Conservation (phyloP, 768 basidiomycete species). For the Arthromyces matolae region DNA sequence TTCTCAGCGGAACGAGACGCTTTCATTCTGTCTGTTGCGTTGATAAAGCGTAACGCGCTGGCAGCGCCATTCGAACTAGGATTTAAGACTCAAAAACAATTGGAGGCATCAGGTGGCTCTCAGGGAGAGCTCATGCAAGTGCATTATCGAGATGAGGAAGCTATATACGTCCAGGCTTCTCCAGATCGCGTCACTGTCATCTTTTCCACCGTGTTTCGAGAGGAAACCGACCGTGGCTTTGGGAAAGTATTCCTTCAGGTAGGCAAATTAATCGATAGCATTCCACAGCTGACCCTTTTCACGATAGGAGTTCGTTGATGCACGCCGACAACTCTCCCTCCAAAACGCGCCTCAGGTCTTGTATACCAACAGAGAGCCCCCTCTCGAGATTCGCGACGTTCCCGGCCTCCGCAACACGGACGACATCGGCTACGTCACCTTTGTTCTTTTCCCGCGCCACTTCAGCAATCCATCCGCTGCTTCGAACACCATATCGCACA, state of each 20-base stretch:
- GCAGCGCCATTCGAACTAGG: conserved; percentile 93
- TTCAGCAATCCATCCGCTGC: conserved; percentile 71
- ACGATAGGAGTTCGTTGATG: conserved; percentile 94
- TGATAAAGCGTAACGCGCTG: conserved; percentile 89
- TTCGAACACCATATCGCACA: conserved; percentile 82
- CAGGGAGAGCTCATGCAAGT: conserved; percentile 88
- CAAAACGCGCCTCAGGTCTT: conserved; percentile 97
- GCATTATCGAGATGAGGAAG: conserved; percentile 95
- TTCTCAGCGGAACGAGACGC: conserved; percentile 70
- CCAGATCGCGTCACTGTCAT: conserved; percentile 96
- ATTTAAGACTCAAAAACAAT: conserved; percentile 75
- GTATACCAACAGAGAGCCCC: conserved; percentile 92
- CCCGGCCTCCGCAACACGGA: conserved; percentile 78
- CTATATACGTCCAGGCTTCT: conserved; percentile 91
- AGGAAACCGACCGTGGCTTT: conserved; percentile 95
- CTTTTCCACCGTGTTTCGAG: conserved; percentile 94
- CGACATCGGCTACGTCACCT: conserved; percentile 94
- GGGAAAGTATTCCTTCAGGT: conserved; percentile 99
- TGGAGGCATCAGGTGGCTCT: conserved; percentile 67
- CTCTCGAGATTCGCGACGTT: conserved; percentile 90
- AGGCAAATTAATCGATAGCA: conserved; percentile 9
- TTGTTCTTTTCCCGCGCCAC: conserved; percentile 96
- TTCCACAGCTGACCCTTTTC: not conserved
- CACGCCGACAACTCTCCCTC: conserved; percentile 84
- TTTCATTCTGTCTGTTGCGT: conserved; percentile 76